A percentile compares a stretch with the other conserved stretches of the same genome.
Evolutionary conservation across 352 stramenopile species (phyloP).

Genomic region (Saprolegnia diclina): DNA sequence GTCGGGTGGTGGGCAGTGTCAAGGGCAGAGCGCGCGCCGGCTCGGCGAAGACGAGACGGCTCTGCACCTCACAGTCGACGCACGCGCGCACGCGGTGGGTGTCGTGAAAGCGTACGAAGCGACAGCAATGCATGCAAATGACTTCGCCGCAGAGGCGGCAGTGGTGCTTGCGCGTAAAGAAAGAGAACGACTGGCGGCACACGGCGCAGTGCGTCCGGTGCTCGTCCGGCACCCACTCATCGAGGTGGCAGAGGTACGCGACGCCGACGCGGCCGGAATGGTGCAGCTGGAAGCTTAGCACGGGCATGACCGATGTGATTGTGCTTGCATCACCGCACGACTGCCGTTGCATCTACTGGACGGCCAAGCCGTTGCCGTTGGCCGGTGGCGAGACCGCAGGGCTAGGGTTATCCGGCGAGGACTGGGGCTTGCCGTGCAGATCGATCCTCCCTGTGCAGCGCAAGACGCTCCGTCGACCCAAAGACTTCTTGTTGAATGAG

Average conservation of each 20-base stretch:
- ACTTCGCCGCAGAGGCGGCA: constrained; percentile 79
- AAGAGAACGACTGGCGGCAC: constrained; percentile 82
- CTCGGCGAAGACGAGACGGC: not conserved
- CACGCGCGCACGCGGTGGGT: constrained; percentile 13
- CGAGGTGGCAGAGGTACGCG: constrained; percentile 41
- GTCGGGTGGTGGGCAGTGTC: not conserved
- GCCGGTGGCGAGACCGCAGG: too few species aligned
- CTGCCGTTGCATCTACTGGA: too few species aligned
- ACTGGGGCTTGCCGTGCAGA: too few species aligned
- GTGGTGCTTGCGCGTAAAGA: constrained; percentile 86
- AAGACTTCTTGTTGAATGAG: too few species aligned
- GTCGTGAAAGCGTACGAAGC: not conserved
- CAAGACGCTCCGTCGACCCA: too few species aligned
- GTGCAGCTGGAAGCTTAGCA: constrained; percentile 7
- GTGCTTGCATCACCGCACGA: too few species aligned
- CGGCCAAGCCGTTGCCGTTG: too few species aligned
- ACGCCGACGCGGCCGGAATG: not conserved
- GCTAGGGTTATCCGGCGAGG: too few species aligned
- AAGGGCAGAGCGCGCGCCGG: too few species aligned
- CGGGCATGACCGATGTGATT: too few species aligned
- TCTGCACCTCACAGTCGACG: not conserved
- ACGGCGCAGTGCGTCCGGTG: constrained; percentile 81
- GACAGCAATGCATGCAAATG: constrained; percentile 77
- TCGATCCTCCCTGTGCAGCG: too few species aligned
- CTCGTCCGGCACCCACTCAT: constrained; percentile 81